Percentiles rank a stretch among this genome's conserved stretches.
Conservation (phyloP, 2,329 filamentous ascomycete species). For the Penicillium sp. region DNA sequence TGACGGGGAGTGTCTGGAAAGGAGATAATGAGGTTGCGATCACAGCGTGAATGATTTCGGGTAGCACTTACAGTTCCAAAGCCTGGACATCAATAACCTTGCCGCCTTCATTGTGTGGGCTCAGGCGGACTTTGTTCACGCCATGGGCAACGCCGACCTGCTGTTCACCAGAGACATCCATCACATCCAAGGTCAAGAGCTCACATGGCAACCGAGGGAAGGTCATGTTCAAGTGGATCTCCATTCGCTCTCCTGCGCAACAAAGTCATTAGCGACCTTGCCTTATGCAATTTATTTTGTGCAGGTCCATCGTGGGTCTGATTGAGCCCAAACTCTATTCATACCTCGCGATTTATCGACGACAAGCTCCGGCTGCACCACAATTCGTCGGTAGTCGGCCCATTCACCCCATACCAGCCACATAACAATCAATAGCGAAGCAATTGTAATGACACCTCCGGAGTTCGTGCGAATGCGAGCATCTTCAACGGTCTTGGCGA, state of each 20-base stretch:
- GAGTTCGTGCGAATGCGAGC: constrained; percentile 93
- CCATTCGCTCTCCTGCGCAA: constrained; percentile 84
- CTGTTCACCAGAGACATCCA: constrained; percentile 97
- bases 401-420: constrained; percentile 95
- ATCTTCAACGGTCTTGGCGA: constrained; percentile 98
- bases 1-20: constrained; percentile 62
- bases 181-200: constrained; percentile 92
- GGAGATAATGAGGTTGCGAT: constrained; percentile 2
- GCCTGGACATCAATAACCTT: constrained; percentile 68
- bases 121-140: constrained; percentile 83
- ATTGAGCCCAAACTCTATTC: constrained; percentile 2
- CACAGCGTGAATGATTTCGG: neutral
- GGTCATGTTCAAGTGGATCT: constrained; percentile 95
- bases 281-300: neutral
- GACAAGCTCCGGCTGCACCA: constrained; percentile 86
- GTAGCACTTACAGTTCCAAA: constrained; percentile 61
- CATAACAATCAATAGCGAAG: constrained; percentile 81
- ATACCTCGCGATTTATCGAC: constrained; percentile 94
- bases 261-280: constrained; percentile 14
- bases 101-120: constrained; percentile 69
- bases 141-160: constrained; percentile 93
- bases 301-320: neutral
- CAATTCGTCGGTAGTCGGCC: constrained; percentile 82
- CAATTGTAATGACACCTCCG: constrained; percentile 90
- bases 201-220: constrained; percentile 94